Base-by-base conservation (phyloP, 331 rosid genomes). In the Prunus yedoensis region DNA sequence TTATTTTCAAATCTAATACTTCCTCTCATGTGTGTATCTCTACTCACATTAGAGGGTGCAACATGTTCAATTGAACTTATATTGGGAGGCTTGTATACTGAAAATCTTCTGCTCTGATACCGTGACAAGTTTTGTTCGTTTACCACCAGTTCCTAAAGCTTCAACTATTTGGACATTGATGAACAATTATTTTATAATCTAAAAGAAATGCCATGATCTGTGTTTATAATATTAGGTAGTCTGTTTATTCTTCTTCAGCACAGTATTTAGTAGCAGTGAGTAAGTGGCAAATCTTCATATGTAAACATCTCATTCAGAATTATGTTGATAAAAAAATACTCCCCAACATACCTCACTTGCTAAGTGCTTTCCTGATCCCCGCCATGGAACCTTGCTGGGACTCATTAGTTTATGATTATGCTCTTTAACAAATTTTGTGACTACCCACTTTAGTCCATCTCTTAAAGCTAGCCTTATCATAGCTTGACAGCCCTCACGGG, bases 371-470 rank as follows among this genome's bases (percentile, higher is more conserved):
- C 83, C 89, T 75, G 89, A 82, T 84, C 89, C 89, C 66, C 90
- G 82, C 90, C 90, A 88, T 62, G 92, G 95, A 81, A 90, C 95
- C 85, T 88, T 86, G 80, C 95, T 84, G 49, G 95, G 92, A 81
- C 83, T 90, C 89, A 88, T 77, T 73, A 88, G 71, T 56, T 81
- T 87, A 79, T 90, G 95, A 58, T 78, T 88, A 73, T 90, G 92
- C 68, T 88, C 96, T 80, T 84, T 85, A 79, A 86, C 85, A 83
- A 81, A 85, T 79, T 90, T 90, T 78, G 92, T 86, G 77, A 90
- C 84, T 62, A 87, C 85, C 96, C 96, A 90, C 70, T 83, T 86
- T 74, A 70, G 87, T 80, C 84, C 96, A 70, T 90, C 89, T 61
- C 89, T 87, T 64, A 83, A 74, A 70, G 92, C 90, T 69, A 88